Evolutionary conservation across 768 basidiomycete genomes (phyloP), one percentile per base, ranked within the genome.

Genomic region (Phaffia tasmanica): DNA sequence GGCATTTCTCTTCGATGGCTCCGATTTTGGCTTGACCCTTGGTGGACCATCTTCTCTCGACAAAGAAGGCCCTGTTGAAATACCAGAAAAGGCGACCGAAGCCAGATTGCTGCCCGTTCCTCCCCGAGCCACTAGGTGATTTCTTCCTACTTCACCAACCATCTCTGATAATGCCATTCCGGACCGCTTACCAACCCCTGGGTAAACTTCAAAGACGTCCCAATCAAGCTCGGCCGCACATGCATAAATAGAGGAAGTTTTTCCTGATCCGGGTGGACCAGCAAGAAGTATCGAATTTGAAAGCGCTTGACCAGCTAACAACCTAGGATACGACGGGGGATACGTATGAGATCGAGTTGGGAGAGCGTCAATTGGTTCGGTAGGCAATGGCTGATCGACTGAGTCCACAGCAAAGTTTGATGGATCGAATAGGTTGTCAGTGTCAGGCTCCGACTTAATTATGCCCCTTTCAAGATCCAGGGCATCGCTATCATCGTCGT

Each of bases 141-240:
- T 98, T 78, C 84, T 89, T 23, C 91, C 90, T 3, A 93, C 90
- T 68, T 94, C 90, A 18, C 95, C 95, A 57, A 97, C 83, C 70
- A 92, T 81, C 65, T 81, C 80, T 65, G 86, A 84, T 70, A 99
- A 78, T 71, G 84, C 88, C 29, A 84, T 79, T 7, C 87, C 88
- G 68, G 83, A 87, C 47, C 95, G 83, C 72, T 83, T 87, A n/a
- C 92, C 92, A 61, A 93, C 85, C 2, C 95, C 95, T 29, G 95
- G 89, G 77, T 92, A 87, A 16, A 98, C 91, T 75, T 99, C 95
- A 73, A 97, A 95, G 16, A 98, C 84, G 59, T 93, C 89, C 89
- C 89, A 99, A 18, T 86, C 89, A 46, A 99, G 80, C 77, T 99
- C 94, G 63, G 85, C 83, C 5, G 92, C 90, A 73, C 91, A 93